Base-by-base conservation (phyloP, 768 basidiomycete genomes). In the Kwoniella sp. region DNA sequence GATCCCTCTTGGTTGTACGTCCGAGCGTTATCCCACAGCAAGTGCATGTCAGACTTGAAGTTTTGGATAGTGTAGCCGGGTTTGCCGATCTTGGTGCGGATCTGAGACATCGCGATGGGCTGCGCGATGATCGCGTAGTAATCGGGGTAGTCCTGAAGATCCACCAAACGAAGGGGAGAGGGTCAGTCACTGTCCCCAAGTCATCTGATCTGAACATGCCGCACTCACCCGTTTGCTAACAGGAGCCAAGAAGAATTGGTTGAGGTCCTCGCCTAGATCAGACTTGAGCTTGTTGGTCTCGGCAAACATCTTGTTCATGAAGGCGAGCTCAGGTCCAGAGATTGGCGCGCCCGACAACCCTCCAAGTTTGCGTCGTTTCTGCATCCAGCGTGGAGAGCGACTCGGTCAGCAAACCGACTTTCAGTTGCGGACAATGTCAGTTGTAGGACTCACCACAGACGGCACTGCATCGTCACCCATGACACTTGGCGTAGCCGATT, bases 1-100 rank as follows among this genome's bases (percentile, higher is more conserved):
- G 92, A 94, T 1, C 90, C 92, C 81, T 95, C 92, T 80, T 90
- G 89, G 79, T 97, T 97, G 84, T 92, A 98, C 50, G 87, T 90
- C 73, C 90, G 86, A 4, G 95, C 94, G 74, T 98, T 98, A 80
- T 87, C 85, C 81, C 94, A 97, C 90, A 99, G 93, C 61, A 93
- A 85, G 70, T 86, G 85, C 87, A 89, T 92, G 79, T 95, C 92
- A 52, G 87, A 86, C 63, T 86, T 84, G 82, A 88, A 93, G 62
- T 86, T 83, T 34, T 85, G 82, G 37, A 93, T 86, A 41, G 82
- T 86, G 84, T 91, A 92, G 84, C 93, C 92, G 61, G 85, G 84
- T 61, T 85, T 83, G 56, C 73, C 78, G 59, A 83, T 76, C 66
- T 78, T 79, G 76, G 93, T 93, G 58, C 90, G 89, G 73, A 98